Conservation (phyloP, 2,329 filamentous ascomycete genomes). For the Pseudopyricularia cyperi region DNA sequence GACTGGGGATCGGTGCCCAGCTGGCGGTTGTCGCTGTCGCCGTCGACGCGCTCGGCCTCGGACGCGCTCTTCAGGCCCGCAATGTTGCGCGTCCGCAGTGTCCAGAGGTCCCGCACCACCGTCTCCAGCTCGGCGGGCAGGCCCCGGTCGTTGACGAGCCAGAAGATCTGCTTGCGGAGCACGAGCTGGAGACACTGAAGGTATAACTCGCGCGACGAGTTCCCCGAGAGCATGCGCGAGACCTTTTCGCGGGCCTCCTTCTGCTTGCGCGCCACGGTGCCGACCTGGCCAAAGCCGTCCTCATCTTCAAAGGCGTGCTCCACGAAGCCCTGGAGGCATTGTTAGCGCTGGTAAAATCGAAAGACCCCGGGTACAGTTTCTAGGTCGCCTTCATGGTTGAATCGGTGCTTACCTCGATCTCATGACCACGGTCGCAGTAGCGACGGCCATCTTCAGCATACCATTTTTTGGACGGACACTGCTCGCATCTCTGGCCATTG, state of each 20-base stretch:
- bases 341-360: too few species aligned
- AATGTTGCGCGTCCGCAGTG: conserved; percentile 48
- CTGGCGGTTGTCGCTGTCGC: not conserved
- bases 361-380: too few species aligned
- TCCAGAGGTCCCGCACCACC: conserved; percentile 76
- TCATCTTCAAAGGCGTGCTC: conserved; percentile 48
- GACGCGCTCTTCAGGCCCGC: conserved; percentile 34
- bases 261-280: conserved; percentile 40
- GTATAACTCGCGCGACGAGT: conserved; percentile 62
- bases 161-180: conserved; percentile 66
- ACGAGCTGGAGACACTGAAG: conserved; percentile 76
- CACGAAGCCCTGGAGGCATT: conserved; percentile 32
- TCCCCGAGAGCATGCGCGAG: conserved; percentile 46
- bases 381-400: too few species aligned
- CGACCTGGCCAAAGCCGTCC: conserved; percentile 52
- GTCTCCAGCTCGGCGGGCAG: conserved; percentile 64
- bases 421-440: conserved; percentile 72
- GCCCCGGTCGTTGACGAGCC: conserved; percentile 53
- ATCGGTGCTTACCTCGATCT: conserved; percentile 57
- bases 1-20: not conserved
- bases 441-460: conserved; percentile 63
- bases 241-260: conserved; percentile 42
- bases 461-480: conserved; percentile 60
- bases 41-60: conserved; percentile 10
- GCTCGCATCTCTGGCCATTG: conserved; percentile 39